Conservation (phyloP, 2,329 filamentous ascomycete genomes). For the Metarhizium sp. region DNA sequence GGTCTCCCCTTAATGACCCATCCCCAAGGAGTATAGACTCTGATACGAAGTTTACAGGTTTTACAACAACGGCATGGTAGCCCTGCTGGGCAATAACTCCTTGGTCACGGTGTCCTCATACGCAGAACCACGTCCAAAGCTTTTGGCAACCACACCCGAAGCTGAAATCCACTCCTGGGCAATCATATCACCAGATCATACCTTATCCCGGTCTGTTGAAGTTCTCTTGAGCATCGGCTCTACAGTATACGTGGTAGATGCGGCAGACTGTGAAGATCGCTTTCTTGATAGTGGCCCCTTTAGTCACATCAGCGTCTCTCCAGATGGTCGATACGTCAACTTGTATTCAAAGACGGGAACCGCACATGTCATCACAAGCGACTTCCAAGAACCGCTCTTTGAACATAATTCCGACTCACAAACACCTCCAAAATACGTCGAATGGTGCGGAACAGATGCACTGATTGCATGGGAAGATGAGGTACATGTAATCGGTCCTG, state of each 20-base stretch:
- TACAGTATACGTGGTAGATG: conserved; percentile 81
- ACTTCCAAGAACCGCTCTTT: conserved; percentile 86
- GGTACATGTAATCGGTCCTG: conserved; percentile 84
- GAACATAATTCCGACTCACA: conserved; percentile 85
- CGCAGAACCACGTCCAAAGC: conserved; percentile 77
- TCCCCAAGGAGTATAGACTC: background rate
- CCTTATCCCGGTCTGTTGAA: conserved; percentile 86
- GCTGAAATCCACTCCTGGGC: conserved; percentile 82
- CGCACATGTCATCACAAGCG: conserved; percentile 87
- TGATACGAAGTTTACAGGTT: conserved; percentile 38
- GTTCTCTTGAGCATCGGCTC: conserved; percentile 76
- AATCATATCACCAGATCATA: conserved; percentile 78
- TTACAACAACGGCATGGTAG: conserved; percentile 87
- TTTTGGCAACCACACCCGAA: conserved; percentile 66
- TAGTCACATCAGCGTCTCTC: conserved; percentile 80
- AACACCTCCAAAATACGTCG: conserved; percentile 76
- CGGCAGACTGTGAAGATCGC: conserved; percentile 82
- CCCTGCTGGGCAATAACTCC: conserved; percentile 78
- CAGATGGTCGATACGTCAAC: conserved; percentile 79
- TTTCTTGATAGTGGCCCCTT: conserved; percentile 89
- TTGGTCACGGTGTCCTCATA: conserved; percentile 84
- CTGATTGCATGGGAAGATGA: conserved; percentile 98
- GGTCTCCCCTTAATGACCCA: background rate
- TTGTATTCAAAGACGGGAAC: conserved; percentile 79
- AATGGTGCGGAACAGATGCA: conserved; percentile 95